A percentile compares a stretch with the other conserved stretches of the same genome.
phyloP scores from a whole-genome alignment of 2,329 filamentous ascomycete species.

The Mycocentrospora acerina region DNA sequence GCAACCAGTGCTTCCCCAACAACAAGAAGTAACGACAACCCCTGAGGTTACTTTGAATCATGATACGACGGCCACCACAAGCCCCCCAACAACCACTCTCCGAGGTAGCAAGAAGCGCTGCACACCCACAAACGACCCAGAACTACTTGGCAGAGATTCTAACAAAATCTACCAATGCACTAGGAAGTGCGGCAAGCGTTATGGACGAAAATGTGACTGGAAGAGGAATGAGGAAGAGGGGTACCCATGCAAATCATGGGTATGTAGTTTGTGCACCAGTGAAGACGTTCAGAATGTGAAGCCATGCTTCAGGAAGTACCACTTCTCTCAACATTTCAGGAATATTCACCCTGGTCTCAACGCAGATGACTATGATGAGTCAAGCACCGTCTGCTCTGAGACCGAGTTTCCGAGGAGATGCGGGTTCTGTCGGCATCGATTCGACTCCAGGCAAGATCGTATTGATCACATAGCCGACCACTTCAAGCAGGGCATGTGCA shows the following conservation, averaged over 20 bases:
- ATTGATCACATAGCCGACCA: constrained; percentile 44
- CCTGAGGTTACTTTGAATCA: constrained; percentile 16
- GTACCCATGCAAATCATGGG: constrained; percentile 39
- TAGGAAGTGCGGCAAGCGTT: constrained; percentile 40
- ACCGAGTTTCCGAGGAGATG: constrained; percentile 39
- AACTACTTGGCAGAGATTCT: constrained; percentile 31
- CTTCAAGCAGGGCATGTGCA: constrained; percentile 42
- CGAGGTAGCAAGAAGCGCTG: constrained; percentile 39
- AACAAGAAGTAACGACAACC: constrained; percentile 13
- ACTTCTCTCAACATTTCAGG: constrained; percentile 41
- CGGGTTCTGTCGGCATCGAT: constrained; percentile 40
- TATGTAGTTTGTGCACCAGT: constrained; percentile 35
- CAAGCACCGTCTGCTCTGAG: constrained; percentile 34
- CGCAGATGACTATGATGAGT: constrained; percentile 33
- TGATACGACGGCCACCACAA: constrained; percentile 16
- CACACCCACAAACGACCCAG: constrained; percentile 32
- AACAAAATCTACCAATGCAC: constrained; percentile 44
- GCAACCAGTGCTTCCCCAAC: constrained; percentile 6
- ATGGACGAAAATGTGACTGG: constrained; percentile 43
- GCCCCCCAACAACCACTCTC: constrained; percentile 14
- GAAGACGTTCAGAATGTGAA: constrained; percentile 38
- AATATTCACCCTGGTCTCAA: constrained; percentile 40
- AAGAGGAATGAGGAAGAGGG: constrained; percentile 43
- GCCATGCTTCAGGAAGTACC: constrained; percentile 41
- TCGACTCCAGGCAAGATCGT: constrained; percentile 36